These are phyloP conservation scores for Citrus medica DNA, from an alignment of 345 rosid species.

Conservation along the genomic window DNA sequence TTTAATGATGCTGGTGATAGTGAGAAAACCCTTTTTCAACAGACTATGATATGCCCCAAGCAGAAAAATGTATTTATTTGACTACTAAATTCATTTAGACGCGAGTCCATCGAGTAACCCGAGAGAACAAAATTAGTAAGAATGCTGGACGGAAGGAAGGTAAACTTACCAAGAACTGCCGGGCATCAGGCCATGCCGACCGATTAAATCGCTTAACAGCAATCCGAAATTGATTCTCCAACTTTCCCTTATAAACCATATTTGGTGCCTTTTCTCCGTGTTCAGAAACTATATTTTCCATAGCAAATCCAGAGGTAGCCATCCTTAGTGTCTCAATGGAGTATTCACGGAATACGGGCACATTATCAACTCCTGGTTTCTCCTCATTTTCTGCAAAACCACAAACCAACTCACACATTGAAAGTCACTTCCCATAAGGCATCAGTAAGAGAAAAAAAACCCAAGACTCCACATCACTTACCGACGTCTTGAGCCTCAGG, in stretches of 20 bases:
- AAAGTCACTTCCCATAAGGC: not conserved
- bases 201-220: slow-evolving; percentile 88
- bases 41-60: not conserved
- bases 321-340: slow-evolving; percentile 64
- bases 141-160: not conserved
- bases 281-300: slow-evolving; percentile 88
- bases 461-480: slow-evolving; percentile 9
- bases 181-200: slow-evolving; percentile 91
- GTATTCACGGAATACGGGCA: slow-evolving; percentile 59
- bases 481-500: slow-evolving; percentile 25
- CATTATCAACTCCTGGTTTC: slow-evolving; percentile 26
- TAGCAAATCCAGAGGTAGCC: slow-evolving; percentile 87
- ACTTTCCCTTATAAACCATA: slow-evolving; percentile 83
- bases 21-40: not conserved
- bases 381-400: slow-evolving; percentile 50
- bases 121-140: not conserved
- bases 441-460: not conserved
- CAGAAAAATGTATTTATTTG: not conserved
- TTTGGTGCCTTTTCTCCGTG: slow-evolving; percentile 95
- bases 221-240: slow-evolving; percentile 69
- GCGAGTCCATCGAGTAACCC: not conserved
- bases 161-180: slow-evolving; percentile 68
- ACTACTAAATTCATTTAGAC: not conserved
- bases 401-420: slow-evolving; percentile 2
- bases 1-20: not conserved